phyloP scores from a whole-genome alignment of 1,139 yeast genomes.

The Suhomyces choctaworum region DNA sequence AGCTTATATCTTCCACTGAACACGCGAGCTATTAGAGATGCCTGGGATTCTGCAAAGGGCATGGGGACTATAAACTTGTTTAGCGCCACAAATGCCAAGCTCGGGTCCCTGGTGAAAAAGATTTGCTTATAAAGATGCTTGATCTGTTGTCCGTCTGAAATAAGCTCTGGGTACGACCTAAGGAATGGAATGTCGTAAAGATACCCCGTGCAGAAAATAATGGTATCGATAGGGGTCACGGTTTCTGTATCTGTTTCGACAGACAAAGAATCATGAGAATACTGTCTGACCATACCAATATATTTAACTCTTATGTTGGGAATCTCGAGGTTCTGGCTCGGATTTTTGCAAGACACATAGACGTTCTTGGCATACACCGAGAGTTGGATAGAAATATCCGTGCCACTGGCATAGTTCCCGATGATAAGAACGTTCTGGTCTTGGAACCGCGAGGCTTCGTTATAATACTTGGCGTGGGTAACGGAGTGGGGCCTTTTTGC shows the following conservation, averaged over 20 bases:
- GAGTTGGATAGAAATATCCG: slow-evolving; percentile 48
- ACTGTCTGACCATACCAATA: slow-evolving; percentile 32
- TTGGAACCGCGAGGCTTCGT: slow-evolving; percentile 30
- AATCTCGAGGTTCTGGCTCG: slow-evolving; percentile 19
- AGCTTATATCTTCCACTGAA: slow-evolving; percentile 40
- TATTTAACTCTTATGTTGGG: slow-evolving; percentile 17
- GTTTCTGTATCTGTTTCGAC: slow-evolving; percentile 26
- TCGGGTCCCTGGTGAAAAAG: slow-evolving; percentile 47
- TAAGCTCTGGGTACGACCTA: slow-evolving; percentile 27
- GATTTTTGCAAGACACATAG: slow-evolving; percentile 34
- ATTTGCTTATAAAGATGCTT: slow-evolving; percentile 43
- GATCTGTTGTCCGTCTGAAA: slow-evolving; percentile 35
- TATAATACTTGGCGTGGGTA: slow-evolving; percentile 47
- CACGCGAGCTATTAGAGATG: slow-evolving; percentile 43
- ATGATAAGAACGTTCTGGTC: slow-evolving; percentile 46
- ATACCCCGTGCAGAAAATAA: slow-evolving; percentile 53
- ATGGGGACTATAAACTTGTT: slow-evolving; percentile 46
- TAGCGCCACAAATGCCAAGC: slow-evolving; percentile 40
- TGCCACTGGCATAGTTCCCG: slow-evolving; percentile 51
- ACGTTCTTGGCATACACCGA: slow-evolving; percentile 41
- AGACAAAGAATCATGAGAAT: slow-evolving; percentile 22
- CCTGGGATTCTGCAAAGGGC: slow-evolving; percentile 51
- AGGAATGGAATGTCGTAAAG: slow-evolving; percentile 46
- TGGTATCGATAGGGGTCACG: slow-evolving; percentile 33
- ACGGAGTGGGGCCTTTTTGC: slow-evolving; percentile 28